Evolutionary conservation across 1,139 yeast genomes (phyloP).

Genomic region (Geotrichum histeridarum): DNA sequence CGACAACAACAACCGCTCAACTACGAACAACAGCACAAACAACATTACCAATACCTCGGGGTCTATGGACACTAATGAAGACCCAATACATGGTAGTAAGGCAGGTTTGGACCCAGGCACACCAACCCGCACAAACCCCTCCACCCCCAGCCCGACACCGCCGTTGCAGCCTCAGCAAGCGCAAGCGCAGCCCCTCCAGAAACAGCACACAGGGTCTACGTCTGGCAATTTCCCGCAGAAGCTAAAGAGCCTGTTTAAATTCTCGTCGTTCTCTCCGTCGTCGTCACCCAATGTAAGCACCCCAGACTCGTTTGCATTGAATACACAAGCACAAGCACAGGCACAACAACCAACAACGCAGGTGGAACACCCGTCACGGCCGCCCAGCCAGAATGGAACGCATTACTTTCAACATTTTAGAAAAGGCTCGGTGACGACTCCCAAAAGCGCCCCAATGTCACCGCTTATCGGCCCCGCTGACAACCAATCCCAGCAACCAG

Average conservation of each 20-base stretch:
- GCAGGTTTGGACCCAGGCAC: no score
- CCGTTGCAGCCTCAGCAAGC: not conserved
- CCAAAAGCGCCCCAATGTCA: constrained; percentile 1
- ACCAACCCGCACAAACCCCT: no score
- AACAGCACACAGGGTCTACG: constrained; percentile 11
- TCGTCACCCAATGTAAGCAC: constrained; percentile 11
- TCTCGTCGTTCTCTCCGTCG: constrained; percentile 22
- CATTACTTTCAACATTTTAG: not conserved
- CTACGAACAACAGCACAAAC: no score
- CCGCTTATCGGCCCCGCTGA: not conserved
- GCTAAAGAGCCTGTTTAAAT: constrained; percentile 32
- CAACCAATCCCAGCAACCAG: not conserved
- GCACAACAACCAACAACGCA: no score
- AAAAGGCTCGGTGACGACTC: not conserved
- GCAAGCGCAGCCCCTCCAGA: constrained; percentile 1
- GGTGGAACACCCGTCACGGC: no score
- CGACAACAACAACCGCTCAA: no score
- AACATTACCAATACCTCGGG: no score
- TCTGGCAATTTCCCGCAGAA: constrained; percentile 30
- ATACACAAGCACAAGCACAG: no score
- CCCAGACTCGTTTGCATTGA: not conserved
- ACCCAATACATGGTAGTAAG: no score
- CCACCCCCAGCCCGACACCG: no score
- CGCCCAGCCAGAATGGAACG: not conserved
- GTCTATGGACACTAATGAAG: no score